Evolutionary conservation across 2,329 filamentous ascomycete genomes (phyloP), one percentile per base, ranked within the genome.

Genomic region (Byssoonygena ceratinophila): DNA sequence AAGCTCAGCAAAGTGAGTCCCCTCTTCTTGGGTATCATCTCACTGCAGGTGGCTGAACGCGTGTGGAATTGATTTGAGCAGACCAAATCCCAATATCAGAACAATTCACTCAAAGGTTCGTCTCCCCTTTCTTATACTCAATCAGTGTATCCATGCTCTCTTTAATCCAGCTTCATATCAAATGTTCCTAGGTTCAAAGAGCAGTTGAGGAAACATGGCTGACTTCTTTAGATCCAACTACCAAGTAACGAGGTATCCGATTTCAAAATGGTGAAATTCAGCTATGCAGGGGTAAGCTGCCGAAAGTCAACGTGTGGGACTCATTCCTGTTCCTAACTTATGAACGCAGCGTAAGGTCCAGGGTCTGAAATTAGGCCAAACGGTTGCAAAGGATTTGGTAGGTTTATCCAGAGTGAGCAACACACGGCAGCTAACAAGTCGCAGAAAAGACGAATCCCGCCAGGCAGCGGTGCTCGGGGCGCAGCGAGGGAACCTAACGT

Each of bases 321-420:
- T 32, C 12, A n/a, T 18, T n/a, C 9, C 11, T 8, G 16, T 16
- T 18, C 34, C 50, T 52, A 11, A 46, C 40, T 41, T 34, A 45
- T 16, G 3, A 20, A n/a, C 22, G 34, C 34, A 76, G 70, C 69
- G 74, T 37, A 69, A 69, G 43, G 73, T 69, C 34, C 64, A 68
- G 14, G 74, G 75, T 27, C 54, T 69, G 51, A 74, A 71, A 56
- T 64, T 74, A 8, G 75, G 71, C 9, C 65, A 67, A 22, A 68
- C 68, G 31, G 69, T 76, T 22, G 70, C 68, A 11, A 71, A 68
- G 51, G 71, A 74, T 50, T 60, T 76, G 48, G 69, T 65, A 61
- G 61, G 59, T 55, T 12, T 31, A 46, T 22, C 22, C 11, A 9
- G 43, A 27, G 49, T 16, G 29, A 45, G 49, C 23, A 52, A 32